These are phyloP conservation scores for Leishmania tropica DNA, from an alignment of 208 protist genomes.

Conservation along the genomic window DNA sequence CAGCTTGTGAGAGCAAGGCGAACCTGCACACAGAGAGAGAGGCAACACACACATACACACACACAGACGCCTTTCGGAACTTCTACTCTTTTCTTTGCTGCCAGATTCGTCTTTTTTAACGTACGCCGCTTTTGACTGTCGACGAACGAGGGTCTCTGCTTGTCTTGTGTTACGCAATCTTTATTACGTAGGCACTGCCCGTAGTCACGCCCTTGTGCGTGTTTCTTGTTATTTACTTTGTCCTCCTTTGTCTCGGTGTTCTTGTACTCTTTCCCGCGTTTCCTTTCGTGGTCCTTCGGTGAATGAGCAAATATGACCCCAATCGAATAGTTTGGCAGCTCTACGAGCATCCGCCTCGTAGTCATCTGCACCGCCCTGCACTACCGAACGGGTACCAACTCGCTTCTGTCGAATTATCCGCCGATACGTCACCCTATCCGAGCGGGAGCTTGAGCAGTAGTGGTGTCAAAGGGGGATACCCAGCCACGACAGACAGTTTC, in stretches of 20 bases:
- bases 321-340: conserved; percentile 37
- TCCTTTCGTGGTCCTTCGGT: background rate
- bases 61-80: background rate
- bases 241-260: background rate
- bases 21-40: background rate
- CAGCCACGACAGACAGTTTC: background rate
- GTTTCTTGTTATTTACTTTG: background rate
- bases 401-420: background rate
- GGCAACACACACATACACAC: background rate
- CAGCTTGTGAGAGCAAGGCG: background rate
- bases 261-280: background rate
- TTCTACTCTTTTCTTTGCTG: conserved; percentile 9
- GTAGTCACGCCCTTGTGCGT: background rate
- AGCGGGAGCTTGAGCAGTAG: background rate
- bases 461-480: background rate
- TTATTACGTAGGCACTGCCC: no score
- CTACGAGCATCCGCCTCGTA: conserved; percentile 75
- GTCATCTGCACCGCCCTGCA: conserved; percentile 35
- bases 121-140: conserved; percentile 9
- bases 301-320: conserved; percentile 7
- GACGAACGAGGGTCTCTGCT: background rate
- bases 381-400: background rate
- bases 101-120: background rate
- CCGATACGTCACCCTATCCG: background rate
- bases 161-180: background rate